Percentiles rank a stretch among this genome's conserved stretches.
These are phyloP conservation scores for Melanopsichium pennsylvanicum DNA, from an alignment of 1,284 basidiomycete species.

Conservation along the genomic window DNA sequence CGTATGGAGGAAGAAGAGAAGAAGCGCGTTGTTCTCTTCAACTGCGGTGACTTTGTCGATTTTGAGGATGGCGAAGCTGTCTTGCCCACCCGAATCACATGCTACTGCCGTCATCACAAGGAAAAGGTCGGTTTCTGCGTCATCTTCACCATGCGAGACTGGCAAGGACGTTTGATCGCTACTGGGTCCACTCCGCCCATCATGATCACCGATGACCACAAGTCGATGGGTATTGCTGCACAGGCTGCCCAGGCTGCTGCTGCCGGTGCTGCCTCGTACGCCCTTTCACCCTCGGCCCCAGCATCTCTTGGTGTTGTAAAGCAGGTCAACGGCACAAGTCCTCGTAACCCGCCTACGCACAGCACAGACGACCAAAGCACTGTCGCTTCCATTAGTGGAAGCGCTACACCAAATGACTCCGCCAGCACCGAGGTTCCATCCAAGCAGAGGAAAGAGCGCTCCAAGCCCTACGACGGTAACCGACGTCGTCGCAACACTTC, in stretches of 20 bases:
- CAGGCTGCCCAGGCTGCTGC: conserved; percentile 29
- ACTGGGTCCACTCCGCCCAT: conserved; percentile 86
- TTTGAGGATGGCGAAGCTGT: conserved; percentile 86
- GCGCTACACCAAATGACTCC: conserved; percentile 36
- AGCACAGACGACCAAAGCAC: conserved; percentile 14
- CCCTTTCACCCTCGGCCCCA: conserved; percentile 22
- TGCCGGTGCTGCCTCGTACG: conserved; percentile 23
- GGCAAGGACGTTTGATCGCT: conserved; percentile 81
- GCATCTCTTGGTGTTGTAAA: conserved; percentile 32
- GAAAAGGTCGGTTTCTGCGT: conserved; percentile 95
- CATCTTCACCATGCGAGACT: conserved; percentile 85
- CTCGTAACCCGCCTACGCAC: conserved; percentile 16
- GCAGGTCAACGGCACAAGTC: conserved; percentile 32
- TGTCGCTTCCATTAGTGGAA: conserved; percentile 24
- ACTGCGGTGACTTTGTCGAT: conserved; percentile 89
- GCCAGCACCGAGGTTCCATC: conserved; percentile 7
- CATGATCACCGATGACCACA: conserved; percentile 94
- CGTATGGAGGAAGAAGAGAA: conserved; percentile 62
- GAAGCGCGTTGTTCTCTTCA: conserved; percentile 72
- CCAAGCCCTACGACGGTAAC: conserved; percentile 56
- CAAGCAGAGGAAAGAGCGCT: conserved; percentile 41
- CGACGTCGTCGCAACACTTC: conserved; percentile 48
- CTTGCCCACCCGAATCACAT: conserved; percentile 93
- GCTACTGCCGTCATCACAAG: conserved; percentile 97
- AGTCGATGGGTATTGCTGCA: conserved; percentile 72